Evolutionary conservation across 2,329 filamentous ascomycete species (phyloP), one percentile per base, ranked within the genome.

Genomic region (Aureobasidium sp.): DNA sequence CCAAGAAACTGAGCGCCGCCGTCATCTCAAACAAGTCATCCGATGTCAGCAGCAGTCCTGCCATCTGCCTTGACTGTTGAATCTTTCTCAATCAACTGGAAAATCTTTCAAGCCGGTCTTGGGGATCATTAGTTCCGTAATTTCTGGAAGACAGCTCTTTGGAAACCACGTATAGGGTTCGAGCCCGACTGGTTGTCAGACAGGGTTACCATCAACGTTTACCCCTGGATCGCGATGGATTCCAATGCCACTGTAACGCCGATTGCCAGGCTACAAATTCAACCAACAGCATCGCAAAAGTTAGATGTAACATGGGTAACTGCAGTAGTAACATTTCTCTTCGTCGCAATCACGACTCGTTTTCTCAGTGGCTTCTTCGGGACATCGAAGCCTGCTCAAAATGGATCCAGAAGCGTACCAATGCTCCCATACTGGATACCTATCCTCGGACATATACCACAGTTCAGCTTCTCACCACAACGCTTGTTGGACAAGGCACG

Each of bases 381-480:
- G 6, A 25, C 36, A 1, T 62, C 64, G 5, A 63, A 62, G 37
- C 60, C 39, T 39, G 60, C 61, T 36, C 54, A 59, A 10, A 39
- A 70, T 66, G 69, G 68, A 54, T 61, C 65, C 25, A 63, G 66
- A 65, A 72, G 71, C 59, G 76, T 82, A 63, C 79, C 79, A 69
- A 70, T 76, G 61, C 65, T 80, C 27, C 82, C 83, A 32, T 86
- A 86, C 70, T 87, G 82, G 81, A 69, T 86, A 8, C 84, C 84
- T 1, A 75, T 80, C 57, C 39, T 86, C 9, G 81, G 83, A 42
- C 82, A 87, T 73, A 75, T 78, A 7, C 66, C 80, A 25, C 80
- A 84, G 65, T 73, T 78, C 65, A 70, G 77, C 25, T 74, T 78
- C 67, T 69, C 78, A 44, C 76, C 77, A 53, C 72, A 78, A 44